Conservation (phyloP, 2,329 filamentous ascomycete species). For the Colletotrichum liaoningense region DNA sequence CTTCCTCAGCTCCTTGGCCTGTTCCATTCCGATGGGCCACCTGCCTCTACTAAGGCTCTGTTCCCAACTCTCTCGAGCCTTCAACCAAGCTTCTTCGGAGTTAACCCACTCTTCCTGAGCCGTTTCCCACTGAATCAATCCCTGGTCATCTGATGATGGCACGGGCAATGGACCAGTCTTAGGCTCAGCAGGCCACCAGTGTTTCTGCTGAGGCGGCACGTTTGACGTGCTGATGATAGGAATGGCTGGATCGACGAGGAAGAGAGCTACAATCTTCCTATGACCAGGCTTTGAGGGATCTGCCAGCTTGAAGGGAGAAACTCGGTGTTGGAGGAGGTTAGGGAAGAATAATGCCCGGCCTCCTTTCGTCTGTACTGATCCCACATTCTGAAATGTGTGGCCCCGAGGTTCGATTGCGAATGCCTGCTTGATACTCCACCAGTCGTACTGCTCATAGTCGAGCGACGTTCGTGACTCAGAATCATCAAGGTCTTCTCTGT, state of each 20-base stretch:
- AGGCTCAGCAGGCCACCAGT: constrained; percentile 48
- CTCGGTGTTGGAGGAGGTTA: constrained; percentile 63
- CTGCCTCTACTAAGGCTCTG: neutral
- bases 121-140: constrained; percentile 30
- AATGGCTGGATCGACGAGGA: constrained; percentile 67
- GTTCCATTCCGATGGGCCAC: constrained; percentile 30
- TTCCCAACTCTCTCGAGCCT: constrained; percentile 37
- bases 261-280: constrained; percentile 70
- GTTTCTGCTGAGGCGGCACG: constrained; percentile 54
- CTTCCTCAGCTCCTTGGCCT: constrained; percentile 40
- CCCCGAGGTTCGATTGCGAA: constrained; percentile 46
- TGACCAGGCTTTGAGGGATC: constrained; percentile 66
- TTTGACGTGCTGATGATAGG: constrained; percentile 57
- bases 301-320: constrained; percentile 61
- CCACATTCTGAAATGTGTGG: constrained; percentile 54
- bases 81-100: constrained; percentile 26
- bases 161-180: constrained; percentile 11
- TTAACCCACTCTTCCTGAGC: neutral
- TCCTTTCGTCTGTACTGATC: constrained; percentile 56
- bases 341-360: constrained; percentile 67
- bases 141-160: constrained; percentile 20
- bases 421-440: constrained; percentile 45
- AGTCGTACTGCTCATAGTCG: constrained; percentile 46
- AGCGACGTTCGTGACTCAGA: constrained; percentile 37
- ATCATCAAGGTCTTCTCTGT: constrained; percentile 43